Base-by-base conservation (phyloP, 192 early-diverging fungal genomes). In the Coemansia sp. region DNA sequence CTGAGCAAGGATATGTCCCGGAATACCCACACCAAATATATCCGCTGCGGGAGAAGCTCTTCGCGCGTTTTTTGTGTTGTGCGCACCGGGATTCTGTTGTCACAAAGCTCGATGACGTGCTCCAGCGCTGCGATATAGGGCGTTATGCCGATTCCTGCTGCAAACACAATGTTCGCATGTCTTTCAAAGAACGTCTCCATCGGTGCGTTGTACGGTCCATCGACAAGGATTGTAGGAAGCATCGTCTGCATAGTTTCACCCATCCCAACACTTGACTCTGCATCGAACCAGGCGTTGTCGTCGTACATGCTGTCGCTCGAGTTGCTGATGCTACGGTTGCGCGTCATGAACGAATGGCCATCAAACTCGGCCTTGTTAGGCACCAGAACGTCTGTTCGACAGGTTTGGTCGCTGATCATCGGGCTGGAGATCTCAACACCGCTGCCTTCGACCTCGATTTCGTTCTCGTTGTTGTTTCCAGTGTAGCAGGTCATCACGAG, bases 121-220 rank as follows among this genome's bases (percentile, higher is more conserved):
- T 73, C 76, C 45, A 79, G 63, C 22, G 76, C 76, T 0, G 76
- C 59, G 37, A 79, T 79, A 57, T 79, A 89, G 6, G 91, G 91
- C 7, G 91, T 93, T 23, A 93, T 89, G 8, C 91, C 91, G 42
- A 93, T 93, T 67, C 91, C 91, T 3, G 91, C 91, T 8, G 88
- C 90, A 25, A 93, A 79, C 28, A 90, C 65, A 22, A 90, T 82
- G 37, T 85, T 85, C 55, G 81, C 72, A 50, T 89, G 84, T 64
- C 86, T 87, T 69, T 90, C 87, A 79, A 89, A 91, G 54, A 91
- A 87, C 45, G 88, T 85, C 76, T 93, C 89, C 20, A 87, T 85
- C 1, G 90, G 85, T 28, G 85, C 82, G 42, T 83, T 88, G 75
- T 88, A 92, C 3, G 90, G 89, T 15, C 90, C 90, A 57, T 92